These are phyloP conservation scores for Moricandia arvensis DNA, from an alignment of 345 rosid genomes.

Conservation along the genomic window DNA sequence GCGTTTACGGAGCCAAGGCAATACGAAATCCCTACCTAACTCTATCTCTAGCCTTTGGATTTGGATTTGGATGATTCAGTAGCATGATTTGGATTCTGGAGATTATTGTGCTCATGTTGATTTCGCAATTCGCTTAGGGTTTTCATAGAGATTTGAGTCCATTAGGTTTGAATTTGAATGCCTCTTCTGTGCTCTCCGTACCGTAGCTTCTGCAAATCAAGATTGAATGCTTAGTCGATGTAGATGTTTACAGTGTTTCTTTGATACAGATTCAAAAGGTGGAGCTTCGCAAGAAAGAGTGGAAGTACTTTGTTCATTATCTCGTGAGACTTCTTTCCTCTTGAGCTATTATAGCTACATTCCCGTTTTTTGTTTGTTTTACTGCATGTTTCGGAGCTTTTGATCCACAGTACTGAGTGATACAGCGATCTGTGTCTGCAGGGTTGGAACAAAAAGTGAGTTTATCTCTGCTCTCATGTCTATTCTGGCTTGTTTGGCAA, in stretches of 20 bases:
- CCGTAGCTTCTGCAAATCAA: not conserved
- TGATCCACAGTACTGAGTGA: constrained; percentile 31
- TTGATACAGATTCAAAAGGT: constrained; percentile 70
- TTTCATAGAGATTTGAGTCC: not conserved
- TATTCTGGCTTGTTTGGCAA: constrained; percentile 9
- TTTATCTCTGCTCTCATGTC: constrained; percentile 32
- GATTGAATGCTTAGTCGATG: not conserved
- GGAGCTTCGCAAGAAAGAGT: constrained; percentile 87
- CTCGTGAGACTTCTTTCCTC: constrained; percentile 58
- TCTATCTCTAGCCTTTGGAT: not conserved
- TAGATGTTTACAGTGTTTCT: not conserved
- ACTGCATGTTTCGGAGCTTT: not conserved
- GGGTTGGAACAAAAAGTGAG: constrained; percentile 99
- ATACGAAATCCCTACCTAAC: not conserved
- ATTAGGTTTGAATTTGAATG: not conserved
- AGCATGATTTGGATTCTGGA: constrained; percentile 6
- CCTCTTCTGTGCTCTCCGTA: not conserved
- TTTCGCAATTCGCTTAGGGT: not conserved
- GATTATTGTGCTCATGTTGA: not conserved
- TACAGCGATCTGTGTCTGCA: constrained; percentile 47
- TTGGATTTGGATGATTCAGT: not conserved
- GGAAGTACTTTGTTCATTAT: constrained; percentile 95
- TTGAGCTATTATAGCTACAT: constrained; percentile 1
- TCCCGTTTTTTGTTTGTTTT: not conserved
- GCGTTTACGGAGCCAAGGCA: constrained; percentile 98